Evolutionary conservation across 106 monocot genomes (phyloP), one percentile per base, ranked within the genome.

Genomic region (Phalaenopsis aphrodite): DNA sequence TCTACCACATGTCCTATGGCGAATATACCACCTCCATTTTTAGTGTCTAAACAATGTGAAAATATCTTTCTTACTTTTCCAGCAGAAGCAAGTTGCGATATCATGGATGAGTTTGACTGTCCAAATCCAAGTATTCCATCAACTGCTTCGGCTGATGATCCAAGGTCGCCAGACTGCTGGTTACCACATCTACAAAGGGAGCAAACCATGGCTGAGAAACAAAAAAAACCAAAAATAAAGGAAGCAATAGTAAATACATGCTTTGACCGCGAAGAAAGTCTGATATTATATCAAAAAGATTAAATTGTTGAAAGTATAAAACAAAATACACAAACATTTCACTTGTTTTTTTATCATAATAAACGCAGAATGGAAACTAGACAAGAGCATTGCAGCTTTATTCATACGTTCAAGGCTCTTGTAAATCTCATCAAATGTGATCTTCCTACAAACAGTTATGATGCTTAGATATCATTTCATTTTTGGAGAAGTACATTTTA

Each of bases 101-200:
- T 61, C 78, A 92, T 84, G 9, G 97, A 97, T 46, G 90, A 85
- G 84, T 94, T 97, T 46, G 97, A 83, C 75, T 97, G 94, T 14
- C 97, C 97, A 82, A 97, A 97, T 56, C 97, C 97, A 61, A 97
- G 77, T 67, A 97, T 92, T 58, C 97, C 97, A 83, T 97, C 97
- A 57, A 97, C 81, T 47, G 91, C 96, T 76, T 79, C 85, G 58
- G 56, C 75, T 48, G 92, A 90, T 41, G 90, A 82, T 80, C 88
- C 88, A 72, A 94, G 84, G 74, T 91, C 87, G 21, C 94, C 97
- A 80, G 91, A 58, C 41, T 80, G 72, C 23, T 79, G 42, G 56
- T 68, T 41, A 47, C 77, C 73, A 58, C 83, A 83, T n/a, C 83
- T 83, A 30, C 48, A 76, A 4, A 49, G 11, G 4, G 76, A 24